These are phyloP conservation scores for Fusarium mundagurra DNA, from an alignment of 2,329 filamentous ascomycete genomes.

Conservation along the genomic window DNA sequence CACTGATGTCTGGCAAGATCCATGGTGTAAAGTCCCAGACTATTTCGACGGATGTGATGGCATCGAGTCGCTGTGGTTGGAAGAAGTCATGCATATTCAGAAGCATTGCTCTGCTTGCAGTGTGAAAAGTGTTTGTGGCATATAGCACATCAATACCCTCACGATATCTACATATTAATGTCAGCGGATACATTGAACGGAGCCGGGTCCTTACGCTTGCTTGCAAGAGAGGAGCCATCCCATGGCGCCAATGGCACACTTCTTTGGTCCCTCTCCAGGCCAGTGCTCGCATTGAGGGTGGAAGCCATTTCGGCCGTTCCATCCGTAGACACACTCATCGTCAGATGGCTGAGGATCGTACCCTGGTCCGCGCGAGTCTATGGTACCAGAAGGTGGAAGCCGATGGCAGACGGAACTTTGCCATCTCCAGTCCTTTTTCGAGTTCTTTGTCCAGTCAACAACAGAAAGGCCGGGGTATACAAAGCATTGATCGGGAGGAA, in stretches of 20 bases:
- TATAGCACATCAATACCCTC: conserved; percentile 47
- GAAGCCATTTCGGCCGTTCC: neutral
- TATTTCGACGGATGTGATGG: conserved; percentile 40
- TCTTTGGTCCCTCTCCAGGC: conserved; percentile 27
- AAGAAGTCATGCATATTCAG: conserved; percentile 26
- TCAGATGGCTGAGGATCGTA: conserved; percentile 6
- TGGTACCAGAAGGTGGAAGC: neutral
- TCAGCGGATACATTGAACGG: neutral
- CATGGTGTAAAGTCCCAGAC: conserved; percentile 37
- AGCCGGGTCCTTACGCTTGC: conserved; percentile 35
- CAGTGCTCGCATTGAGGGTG: conserved; percentile 30
- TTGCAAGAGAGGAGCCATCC: conserved; percentile 46
- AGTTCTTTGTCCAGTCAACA: neutral
- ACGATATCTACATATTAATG: conserved; percentile 32
- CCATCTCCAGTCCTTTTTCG: conserved; percentile 15
- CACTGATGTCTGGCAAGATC: neutral
- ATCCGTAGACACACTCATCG: conserved; percentile 20
- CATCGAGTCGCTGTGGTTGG: conserved; percentile 33
- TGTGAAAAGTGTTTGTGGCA: conserved; percentile 42
- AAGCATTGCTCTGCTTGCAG: conserved; percentile 32
- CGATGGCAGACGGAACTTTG: conserved; percentile 42
- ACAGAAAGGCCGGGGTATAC: neutral
- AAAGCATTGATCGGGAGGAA: neutral
- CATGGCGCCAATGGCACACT: conserved; percentile 42
- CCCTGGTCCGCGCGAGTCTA: neutral